Percentiles rank a stretch among this genome's conserved stretches.
Evolutionary conservation across 805 yeast species (phyloP).

Genomic region (Candida boleticola): DNA sequence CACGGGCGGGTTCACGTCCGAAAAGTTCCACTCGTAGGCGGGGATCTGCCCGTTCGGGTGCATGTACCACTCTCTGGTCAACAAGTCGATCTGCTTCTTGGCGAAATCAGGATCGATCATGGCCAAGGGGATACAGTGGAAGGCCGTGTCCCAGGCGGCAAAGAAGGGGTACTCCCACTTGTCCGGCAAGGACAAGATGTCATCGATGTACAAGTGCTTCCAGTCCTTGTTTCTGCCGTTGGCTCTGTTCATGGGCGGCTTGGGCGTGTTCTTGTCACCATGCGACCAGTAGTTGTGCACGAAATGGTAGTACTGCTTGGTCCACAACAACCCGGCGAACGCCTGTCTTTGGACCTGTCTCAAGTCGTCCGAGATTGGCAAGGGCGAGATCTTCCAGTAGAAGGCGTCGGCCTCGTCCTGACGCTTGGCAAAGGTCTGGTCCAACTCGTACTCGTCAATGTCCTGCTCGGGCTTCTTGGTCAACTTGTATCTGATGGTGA

Average conservation of each 20-base stretch:
- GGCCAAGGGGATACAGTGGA: slow-evolving; percentile 90
- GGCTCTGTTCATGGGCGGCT: slow-evolving; percentile 79
- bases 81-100: slow-evolving; percentile 77
- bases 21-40: slow-evolving; percentile 94
- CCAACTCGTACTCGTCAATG: slow-evolving; percentile 74
- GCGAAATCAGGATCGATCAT: slow-evolving; percentile 94
- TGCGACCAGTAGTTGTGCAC: slow-evolving; percentile 82
- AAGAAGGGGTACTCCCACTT: slow-evolving; percentile 96
- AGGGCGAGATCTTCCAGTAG: slow-evolving; percentile 83
- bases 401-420: slow-evolving; percentile 90
- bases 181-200: slow-evolving; percentile 85
- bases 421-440: slow-evolving; percentile 63
- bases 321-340: slow-evolving; percentile 90
- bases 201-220: slow-evolving; percentile 86
- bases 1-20: slow-evolving; percentile 96
- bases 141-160: slow-evolving; percentile 96
- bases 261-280: slow-evolving; percentile 76
- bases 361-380: slow-evolving; percentile 77
- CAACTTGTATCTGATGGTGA: slow-evolving; percentile 76
- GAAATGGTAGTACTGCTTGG: slow-evolving; percentile 86
- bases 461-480: slow-evolving; percentile 39
- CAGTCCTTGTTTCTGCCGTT: slow-evolving; percentile 86
- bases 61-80: slow-evolving; percentile 95
- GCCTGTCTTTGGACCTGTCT: slow-evolving; percentile 89
- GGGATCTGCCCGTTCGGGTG: slow-evolving; percentile 98